phyloP scores from a whole-genome alignment of 306 rosid species.

The Trifolium repens region DNA sequence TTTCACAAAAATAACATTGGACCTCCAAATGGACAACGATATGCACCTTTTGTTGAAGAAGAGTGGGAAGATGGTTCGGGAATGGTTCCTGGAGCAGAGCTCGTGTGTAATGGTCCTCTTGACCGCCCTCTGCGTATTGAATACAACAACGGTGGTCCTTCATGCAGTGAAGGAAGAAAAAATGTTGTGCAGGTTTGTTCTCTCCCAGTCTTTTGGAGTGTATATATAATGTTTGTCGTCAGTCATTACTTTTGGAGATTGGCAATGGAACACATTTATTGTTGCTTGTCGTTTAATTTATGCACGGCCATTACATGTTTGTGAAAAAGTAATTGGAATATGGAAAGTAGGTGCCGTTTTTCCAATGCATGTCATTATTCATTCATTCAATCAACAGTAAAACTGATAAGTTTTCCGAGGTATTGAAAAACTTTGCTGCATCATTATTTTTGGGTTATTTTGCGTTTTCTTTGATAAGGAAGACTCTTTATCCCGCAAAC shows the following conservation, averaged over 20 bases:
- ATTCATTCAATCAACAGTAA: conserved; percentile 19
- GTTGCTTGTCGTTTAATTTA: conserved; percentile 12
- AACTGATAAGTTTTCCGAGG: conserved; percentile 6
- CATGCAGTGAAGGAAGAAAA: conserved; percentile 43
- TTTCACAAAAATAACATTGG: conserved; percentile 99
- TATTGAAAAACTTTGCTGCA: conserved; percentile 23
- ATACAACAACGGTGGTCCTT: conserved; percentile 46
- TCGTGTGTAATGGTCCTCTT: conserved; percentile 44
- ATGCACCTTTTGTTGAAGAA: conserved; percentile 96
- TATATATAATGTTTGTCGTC: conserved; percentile 11
- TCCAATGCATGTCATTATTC: too few relatives aligned
- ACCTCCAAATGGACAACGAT: conserved; percentile 97
- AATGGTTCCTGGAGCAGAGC: conserved; percentile 69
- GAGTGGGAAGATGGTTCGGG: conserved; percentile 85
- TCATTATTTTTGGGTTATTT: not conserved
- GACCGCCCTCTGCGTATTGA: conserved; percentile 42
- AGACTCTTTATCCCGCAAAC: conserved; percentile 3
- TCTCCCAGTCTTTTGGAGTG: not conserved
- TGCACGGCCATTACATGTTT: conserved; percentile 9
- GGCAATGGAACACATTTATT: conserved; percentile 15
- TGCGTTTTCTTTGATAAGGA: conserved; percentile 18
- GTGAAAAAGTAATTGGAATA: conserved; percentile 11
- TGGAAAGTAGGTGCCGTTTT: not conserved
- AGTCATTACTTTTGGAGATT: conserved; percentile 25
- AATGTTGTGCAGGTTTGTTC: conserved; percentile 54